Evolutionary conservation across 1,284 basidiomycete genomes (phyloP).

Genomic region (Amylostereum areolatum): DNA sequence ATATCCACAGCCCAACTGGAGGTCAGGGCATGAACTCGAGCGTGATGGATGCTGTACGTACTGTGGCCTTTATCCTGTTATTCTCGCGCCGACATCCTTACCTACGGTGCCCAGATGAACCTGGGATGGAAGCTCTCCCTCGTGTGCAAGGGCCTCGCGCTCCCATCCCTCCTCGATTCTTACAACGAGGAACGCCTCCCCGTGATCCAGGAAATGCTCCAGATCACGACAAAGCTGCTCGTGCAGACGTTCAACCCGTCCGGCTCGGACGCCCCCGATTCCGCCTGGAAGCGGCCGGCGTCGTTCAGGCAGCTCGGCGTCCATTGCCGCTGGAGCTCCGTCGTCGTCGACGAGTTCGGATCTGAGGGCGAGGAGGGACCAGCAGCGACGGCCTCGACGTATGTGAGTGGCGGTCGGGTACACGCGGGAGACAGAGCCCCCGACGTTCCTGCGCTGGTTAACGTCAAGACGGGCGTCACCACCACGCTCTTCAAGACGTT

Average conservation of each 20-base stretch:
- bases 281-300: not conserved
- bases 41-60: slow-evolving; percentile 13
- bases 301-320: slow-evolving; percentile 6
- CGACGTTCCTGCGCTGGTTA: slow-evolving; percentile 1
- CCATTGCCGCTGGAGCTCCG: slow-evolving; percentile 7
- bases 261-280: too few species aligned
- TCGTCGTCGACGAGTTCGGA: slow-evolving; percentile 7
- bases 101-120: too few species aligned
- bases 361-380: too few species aligned
- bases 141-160: slow-evolving; percentile 26
- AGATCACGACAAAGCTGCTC: slow-evolving; percentile 3
- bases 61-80: too few species aligned
- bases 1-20: slow-evolving; percentile 12
- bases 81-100: too few species aligned
- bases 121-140: too few species aligned
- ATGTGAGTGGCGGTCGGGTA: not conserved
- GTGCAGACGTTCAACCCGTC: not conserved
- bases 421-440: slow-evolving; percentile 2
- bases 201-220: slow-evolving; percentile 32
- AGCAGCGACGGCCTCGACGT: too few species aligned
- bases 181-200: slow-evolving; percentile 32
- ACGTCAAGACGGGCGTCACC: not conserved
- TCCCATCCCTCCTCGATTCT: slow-evolving; percentile 24
- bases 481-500: too few species aligned
- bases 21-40: slow-evolving; percentile 15